phyloP scores from a whole-genome alignment of 2,329 filamentous ascomycete species.

The Setomelanomma holmii region DNA sequence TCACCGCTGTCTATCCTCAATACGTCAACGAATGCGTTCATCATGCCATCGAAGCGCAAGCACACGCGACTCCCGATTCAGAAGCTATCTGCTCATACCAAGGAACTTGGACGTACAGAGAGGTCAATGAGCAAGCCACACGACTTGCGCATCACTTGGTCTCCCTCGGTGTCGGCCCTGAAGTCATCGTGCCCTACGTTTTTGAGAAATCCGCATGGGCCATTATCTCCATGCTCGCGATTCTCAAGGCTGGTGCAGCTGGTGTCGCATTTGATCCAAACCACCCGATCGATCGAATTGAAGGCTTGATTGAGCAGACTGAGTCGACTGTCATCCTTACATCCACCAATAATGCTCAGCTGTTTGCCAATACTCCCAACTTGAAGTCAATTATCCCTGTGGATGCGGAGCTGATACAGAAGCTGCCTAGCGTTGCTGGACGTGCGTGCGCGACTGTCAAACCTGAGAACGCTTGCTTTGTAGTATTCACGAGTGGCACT shows the following conservation, averaged over 20 bases:
- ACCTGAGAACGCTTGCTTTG: constrained; percentile 57
- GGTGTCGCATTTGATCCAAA: constrained; percentile 40
- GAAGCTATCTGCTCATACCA: constrained; percentile 20
- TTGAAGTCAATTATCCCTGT: constrained; percentile 8
- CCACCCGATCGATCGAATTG: constrained; percentile 5
- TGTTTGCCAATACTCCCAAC: constrained; percentile 8
- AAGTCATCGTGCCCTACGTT: constrained; percentile 10
- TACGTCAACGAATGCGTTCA: constrained; percentile 6
- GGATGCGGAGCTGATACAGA: constrained; percentile 5
- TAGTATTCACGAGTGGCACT: constrained; percentile 60
- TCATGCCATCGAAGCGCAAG: background rate
- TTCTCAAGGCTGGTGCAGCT: constrained; percentile 52
- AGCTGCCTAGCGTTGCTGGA: constrained; percentile 26
- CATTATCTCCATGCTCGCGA: constrained; percentile 49
- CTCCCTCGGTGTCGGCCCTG: constrained; percentile 9
- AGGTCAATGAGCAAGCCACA: constrained; percentile 13
- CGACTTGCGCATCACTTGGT: constrained; percentile 16
- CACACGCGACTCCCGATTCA: constrained; percentile 7
- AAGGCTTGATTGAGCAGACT: constrained; percentile 9
- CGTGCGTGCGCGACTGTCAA: constrained; percentile 45
- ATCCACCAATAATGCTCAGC: constrained; percentile 72
- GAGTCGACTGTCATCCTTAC: constrained; percentile 66
- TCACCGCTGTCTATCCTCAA: constrained; percentile 11
- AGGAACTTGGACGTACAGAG: constrained; percentile 17
- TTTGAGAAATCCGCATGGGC: constrained; percentile 27